Evolutionary conservation across 805 yeast species (phyloP).

Genomic region (Saccharomyces paradoxus): DNA sequence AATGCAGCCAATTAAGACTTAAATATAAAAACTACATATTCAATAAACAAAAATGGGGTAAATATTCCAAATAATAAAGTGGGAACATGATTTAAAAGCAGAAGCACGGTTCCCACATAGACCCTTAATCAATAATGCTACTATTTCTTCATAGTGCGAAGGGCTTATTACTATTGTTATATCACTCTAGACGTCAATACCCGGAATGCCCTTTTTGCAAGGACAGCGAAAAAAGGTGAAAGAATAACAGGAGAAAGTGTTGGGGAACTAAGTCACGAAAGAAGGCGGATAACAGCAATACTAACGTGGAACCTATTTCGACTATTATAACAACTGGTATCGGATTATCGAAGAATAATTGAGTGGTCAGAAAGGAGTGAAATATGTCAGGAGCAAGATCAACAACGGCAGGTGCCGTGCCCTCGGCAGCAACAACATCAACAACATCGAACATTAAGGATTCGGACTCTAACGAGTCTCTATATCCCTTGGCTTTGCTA

Average conservation of each 20-base stretch:
- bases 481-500: constrained; percentile 88
- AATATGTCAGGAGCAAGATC: background rate
- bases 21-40: background rate
- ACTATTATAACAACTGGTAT: constrained; percentile 82
- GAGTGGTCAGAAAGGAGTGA: background rate
- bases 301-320: background rate
- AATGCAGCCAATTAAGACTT: background rate
- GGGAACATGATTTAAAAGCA: no score
- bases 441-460: background rate
- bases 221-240: background rate
- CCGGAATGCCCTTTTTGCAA: background rate
- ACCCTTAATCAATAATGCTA: background rate
- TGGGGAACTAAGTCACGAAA: background rate
- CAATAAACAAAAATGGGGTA: background rate
- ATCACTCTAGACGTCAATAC: background rate
- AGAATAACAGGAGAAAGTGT: background rate
- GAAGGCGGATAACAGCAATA: background rate
- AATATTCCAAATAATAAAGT: no score
- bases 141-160: background rate
- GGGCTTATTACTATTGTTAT: background rate
- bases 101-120: no score
- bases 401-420: background rate
- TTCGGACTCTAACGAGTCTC: constrained; percentile 32
- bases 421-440: background rate
- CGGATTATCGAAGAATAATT: background rate